These are phyloP conservation scores for Kodamaea laetipori DNA, from an alignment of 805 yeast species.

Conservation along the genomic window DNA sequence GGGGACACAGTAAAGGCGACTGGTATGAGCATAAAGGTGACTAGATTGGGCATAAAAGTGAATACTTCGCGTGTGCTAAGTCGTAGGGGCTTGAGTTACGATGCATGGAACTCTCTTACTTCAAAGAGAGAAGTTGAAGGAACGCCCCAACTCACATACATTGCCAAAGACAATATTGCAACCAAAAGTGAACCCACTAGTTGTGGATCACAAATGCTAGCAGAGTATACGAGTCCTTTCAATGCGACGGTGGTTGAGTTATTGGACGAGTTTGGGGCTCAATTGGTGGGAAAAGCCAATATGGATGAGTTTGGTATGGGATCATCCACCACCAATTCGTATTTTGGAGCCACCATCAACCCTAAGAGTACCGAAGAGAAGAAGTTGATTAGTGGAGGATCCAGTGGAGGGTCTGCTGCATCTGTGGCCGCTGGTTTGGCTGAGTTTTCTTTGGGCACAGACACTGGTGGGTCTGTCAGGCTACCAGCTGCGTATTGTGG, in stretches of 20 bases:
- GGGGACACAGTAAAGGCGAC: no score
- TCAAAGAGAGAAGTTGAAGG: not conserved
- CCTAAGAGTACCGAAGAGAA: constrained; percentile 37
- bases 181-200: constrained; percentile 68
- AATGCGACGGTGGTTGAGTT: constrained; percentile 70
- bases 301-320: constrained; percentile 99
- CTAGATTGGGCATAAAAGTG: not conserved
- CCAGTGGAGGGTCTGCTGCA: constrained; percentile 96
- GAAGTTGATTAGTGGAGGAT: constrained; percentile 69
- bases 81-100: not conserved
- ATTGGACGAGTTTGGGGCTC: constrained; percentile 54
- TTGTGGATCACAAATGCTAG: constrained; percentile 70
- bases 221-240: constrained; percentile 69
- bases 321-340: constrained; percentile 58
- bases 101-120: constrained; percentile 5
- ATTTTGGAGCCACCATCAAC: constrained; percentile 60
- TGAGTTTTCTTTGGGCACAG: constrained; percentile 86
- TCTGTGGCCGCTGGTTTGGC: constrained; percentile 74
- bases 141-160: constrained; percentile 7
- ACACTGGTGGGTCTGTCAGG: constrained; percentile 96
- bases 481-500: constrained; percentile 90
- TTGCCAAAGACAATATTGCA: constrained; percentile 77
- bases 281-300: constrained; percentile 77
- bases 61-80: not conserved
- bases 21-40: not conserved